Conservation (phyloP, 306 rosid species). For the Mimosa bimucronata region DNA sequence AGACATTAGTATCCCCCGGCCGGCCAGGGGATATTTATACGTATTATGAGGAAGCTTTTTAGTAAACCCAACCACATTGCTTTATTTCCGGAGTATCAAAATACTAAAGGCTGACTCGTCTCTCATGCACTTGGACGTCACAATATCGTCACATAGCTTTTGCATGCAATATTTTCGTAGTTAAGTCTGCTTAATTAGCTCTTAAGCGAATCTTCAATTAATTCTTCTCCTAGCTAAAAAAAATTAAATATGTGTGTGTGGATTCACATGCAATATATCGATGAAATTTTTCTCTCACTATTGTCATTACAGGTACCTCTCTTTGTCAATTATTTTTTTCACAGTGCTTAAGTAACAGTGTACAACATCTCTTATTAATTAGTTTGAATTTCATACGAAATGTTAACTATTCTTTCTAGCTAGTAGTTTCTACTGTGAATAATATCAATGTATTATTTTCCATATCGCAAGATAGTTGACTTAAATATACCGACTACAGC, state of each 20-base stretch:
- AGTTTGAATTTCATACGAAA: not conserved
- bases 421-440: not conserved
- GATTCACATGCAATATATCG: too few species aligned
- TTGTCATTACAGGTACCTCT: too few species aligned
- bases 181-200: not conserved
- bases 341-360: too few species aligned
- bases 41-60: not conserved
- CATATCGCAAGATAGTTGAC: not conserved
- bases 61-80: constrained; percentile 6
- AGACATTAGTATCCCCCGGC: not conserved
- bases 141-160: not conserved
- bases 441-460: not conserved
- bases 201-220: not conserved
- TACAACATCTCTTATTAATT: too few species aligned
- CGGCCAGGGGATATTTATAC: not conserved
- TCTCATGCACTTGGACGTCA: not conserved
- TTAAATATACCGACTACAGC: not conserved
- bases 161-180: constrained; percentile 17
- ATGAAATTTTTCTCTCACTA: too few species aligned
- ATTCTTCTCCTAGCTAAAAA: not conserved
- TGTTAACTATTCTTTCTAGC: not conserved
- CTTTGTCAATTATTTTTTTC: too few species aligned
- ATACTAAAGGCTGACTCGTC: constrained; percentile 31
- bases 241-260: too few species aligned
- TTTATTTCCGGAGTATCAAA: too few species aligned